Percentiles rank a stretch among this genome's conserved stretches.
Conservation (phyloP, 2,329 filamentous ascomycete genomes). For the Dryadomyces sulphureus region DNA sequence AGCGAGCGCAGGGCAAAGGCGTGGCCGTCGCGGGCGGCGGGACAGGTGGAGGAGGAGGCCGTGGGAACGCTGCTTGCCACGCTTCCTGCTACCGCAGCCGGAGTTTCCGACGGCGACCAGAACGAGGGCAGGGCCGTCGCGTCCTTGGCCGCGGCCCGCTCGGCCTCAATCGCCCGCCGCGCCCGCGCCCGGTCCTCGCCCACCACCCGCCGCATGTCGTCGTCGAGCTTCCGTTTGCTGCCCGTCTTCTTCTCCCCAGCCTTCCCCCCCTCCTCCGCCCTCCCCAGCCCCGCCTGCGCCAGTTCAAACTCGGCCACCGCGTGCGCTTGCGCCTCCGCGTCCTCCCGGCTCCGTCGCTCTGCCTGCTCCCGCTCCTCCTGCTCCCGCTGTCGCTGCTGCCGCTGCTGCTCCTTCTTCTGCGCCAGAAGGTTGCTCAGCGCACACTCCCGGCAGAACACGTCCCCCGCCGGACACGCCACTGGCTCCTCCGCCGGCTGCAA, state of each 20-base stretch:
- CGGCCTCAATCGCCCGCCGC: conserved; percentile 54
- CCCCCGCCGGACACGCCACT: conserved; percentile 69
- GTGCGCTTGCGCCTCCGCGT: conserved; percentile 54
- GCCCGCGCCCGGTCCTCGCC: conserved; percentile 55
- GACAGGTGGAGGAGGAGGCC: not conserved
- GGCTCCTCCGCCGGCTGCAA: conserved; percentile 68
- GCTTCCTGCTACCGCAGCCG: conserved; percentile 30
- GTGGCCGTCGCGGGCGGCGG: conserved; percentile 33
- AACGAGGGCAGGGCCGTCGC: conserved; percentile 61
- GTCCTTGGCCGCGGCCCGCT: conserved; percentile 52
- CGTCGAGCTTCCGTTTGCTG: conserved; percentile 25
- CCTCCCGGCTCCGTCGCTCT: conserved; percentile 42
- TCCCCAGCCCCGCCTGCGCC: conserved; percentile 54
- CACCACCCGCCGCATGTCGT: conserved; percentile 58
- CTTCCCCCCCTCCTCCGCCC: conserved; percentile 11
- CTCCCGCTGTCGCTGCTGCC: conserved; percentile 53
- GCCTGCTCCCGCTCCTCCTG: conserved; percentile 44
- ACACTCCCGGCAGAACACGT: conserved; percentile 93
- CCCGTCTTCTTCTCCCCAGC: conserved; percentile 23
- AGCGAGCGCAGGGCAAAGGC: conserved; percentile 64
- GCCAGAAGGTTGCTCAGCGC: conserved; percentile 80
- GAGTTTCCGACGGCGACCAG: conserved; percentile 80
- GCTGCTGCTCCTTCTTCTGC: conserved; percentile 82
- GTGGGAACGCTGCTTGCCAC: not conserved
- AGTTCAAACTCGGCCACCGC: conserved; percentile 74